Evolutionary conservation across 2,329 filamentous ascomycete genomes (phyloP).

Genomic region (Ophiocordyceps australis): DNA sequence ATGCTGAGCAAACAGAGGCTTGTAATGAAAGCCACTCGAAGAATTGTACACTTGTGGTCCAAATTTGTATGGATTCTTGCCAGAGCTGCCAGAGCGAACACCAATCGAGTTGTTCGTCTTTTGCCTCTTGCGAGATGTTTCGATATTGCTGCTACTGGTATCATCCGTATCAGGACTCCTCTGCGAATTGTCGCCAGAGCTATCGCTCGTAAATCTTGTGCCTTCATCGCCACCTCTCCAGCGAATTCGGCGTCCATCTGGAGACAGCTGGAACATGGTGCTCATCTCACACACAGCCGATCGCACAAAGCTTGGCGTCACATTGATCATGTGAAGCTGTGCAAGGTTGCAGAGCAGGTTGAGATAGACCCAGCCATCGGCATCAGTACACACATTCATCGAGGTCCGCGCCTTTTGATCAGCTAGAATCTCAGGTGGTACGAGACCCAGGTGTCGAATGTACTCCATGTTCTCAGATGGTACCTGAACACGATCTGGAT

Average conservation of each 20-base stretch:
- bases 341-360: constrained; percentile 69
- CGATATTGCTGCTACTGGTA: constrained; percentile 22
- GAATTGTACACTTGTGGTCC: constrained; percentile 18
- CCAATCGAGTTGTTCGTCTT: constrained; percentile 19
- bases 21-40: constrained; percentile 39
- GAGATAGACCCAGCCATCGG: constrained; percentile 66
- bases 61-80: constrained; percentile 20
- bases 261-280: constrained; percentile 58
- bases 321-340: constrained; percentile 70
- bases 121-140: constrained; percentile 23
- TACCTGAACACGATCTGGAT: constrained; percentile 58
- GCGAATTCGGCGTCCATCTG: constrained; percentile 60
- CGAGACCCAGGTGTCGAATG: constrained; percentile 54
- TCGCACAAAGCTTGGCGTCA: constrained; percentile 61
- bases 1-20: constrained; percentile 39
- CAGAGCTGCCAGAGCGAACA: constrained; percentile 13
- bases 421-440: constrained; percentile 34
- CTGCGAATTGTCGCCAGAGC: constrained; percentile 28
- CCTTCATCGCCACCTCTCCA: constrained; percentile 56
- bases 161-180: constrained; percentile 31
- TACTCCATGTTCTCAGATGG: constrained; percentile 66
- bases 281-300: constrained; percentile 53
- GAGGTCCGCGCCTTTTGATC: constrained; percentile 16
- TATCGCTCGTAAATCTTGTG: constrained; percentile 49
- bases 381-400: constrained; percentile 36